A percentile compares a stretch with the other conserved stretches of the same genome.
Evolutionary conservation across 1,284 basidiomycete genomes (phyloP).

Genomic region (Fomes fomentarius): DNA sequence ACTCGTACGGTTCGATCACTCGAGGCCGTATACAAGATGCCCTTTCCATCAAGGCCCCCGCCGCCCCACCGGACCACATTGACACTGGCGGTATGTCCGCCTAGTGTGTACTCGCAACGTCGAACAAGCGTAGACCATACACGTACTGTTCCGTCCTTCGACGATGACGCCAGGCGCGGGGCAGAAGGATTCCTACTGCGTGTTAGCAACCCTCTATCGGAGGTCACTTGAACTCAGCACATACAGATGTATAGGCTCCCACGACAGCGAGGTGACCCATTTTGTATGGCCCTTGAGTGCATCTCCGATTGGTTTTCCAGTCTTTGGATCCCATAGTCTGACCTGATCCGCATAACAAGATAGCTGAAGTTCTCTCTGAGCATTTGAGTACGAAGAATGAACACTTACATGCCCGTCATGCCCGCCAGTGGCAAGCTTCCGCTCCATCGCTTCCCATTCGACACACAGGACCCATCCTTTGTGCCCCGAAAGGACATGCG

Average conservation of each 20-base stretch:
- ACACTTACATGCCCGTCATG: constrained; percentile 82
- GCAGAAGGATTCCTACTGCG: constrained; percentile 61
- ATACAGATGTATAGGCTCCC: constrained; percentile 94
- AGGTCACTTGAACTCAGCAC: constrained; percentile 19
- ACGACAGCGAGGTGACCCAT: constrained; percentile 96
- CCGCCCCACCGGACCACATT: constrained; percentile 98
- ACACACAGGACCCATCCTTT: constrained; percentile 96
- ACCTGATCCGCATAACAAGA: constrained; percentile 46
- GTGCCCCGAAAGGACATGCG: constrained; percentile 87
- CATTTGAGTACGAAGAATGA: neutral
- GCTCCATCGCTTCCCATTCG: constrained; percentile 95
- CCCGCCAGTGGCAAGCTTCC: constrained; percentile 89
- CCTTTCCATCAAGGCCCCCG: constrained; percentile 63
- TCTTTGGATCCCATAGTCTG: constrained; percentile 89
- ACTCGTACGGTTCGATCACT: constrained; percentile 94
- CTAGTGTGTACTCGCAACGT: constrained; percentile 83
- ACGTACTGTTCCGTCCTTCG: constrained; percentile 94
- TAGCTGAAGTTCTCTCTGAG: neutral
- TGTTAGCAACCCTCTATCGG: neutral
- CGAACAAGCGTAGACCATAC: constrained; percentile 87
- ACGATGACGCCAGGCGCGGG: constrained; percentile 92
- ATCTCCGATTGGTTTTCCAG: constrained; percentile 83
- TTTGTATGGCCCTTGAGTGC: constrained; percentile 92
- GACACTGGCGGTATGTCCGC: constrained; percentile 93
- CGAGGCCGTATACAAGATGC: constrained; percentile 91